Base-by-base conservation (phyloP, 2,329 filamentous ascomycete species). In the Pseudocercospora vitis region DNA sequence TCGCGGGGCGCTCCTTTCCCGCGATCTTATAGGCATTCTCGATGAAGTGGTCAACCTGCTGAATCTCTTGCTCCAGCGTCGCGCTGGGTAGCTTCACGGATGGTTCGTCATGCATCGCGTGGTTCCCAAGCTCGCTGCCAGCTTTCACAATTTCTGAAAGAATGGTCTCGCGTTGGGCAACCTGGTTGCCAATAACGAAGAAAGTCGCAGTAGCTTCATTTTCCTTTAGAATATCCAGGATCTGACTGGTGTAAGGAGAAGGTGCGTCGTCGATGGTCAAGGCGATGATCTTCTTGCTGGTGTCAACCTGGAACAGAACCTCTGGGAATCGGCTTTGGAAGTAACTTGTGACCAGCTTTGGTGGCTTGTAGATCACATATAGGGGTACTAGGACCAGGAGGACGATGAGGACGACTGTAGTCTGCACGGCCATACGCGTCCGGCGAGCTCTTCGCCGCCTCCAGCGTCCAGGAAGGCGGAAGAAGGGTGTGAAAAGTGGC, bases 251-350 rank as follows among this genome's bases (percentile, higher is more conserved):
- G 69, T 88, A 79, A 37, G 79, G 72, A 1, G 87, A 91, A 0
- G 91, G 91, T 23, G 85, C 87, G 72, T 96, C 91, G 74, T 96
- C 91, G 65, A 96, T 86, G 1, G 89, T 95, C 32, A 96, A 78
- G 0, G 89, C 91, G 14, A 96, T 78, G 21, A 92, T 73, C 65
- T 86, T 88, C 44, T 81, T 74, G 7, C 73, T 63, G 1, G 80
- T 78, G 0, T 75, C 70, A 23, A 88, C 79, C 61, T 88, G 85
- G 78, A 87, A 95, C 11, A 95, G 78, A 3, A 95, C 87, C 63
- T 91, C 85, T 1, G 89, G 88, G 80, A 87, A 91, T 57, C 81
- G 83, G 61, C 74, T 74, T 64, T 85, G 81, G 55, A 95, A 82
- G 74, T 87, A 86, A 53, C 76, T 74, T 67, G 95, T 87, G 29